Base-by-base conservation (phyloP, 2,329 filamentous ascomycete genomes). In the Beauveria sp. region DNA sequence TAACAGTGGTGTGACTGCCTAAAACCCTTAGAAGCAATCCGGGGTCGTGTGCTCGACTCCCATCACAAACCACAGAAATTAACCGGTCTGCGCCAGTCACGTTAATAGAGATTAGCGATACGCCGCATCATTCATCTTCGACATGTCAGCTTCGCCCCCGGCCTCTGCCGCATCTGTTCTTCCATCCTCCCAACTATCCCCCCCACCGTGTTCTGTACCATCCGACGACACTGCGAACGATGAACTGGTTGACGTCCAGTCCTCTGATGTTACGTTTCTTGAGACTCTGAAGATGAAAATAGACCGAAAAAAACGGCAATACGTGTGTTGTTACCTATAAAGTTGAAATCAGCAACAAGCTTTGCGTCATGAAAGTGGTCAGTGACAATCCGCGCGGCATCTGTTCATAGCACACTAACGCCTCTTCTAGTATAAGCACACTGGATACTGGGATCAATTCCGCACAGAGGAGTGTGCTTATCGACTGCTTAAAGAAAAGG, bases 201-300 rank as follows among this genome's bases (percentile, higher is more conserved):
- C 31, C 22, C 50, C 28, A 24, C 9, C 28, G 3, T 16, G 10
- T 6, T 22, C 31, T 38, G 26, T 52, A 22, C 50, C 50, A 3
- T 40, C 12, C 14, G 10, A 14, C 46, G 12, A 26, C 46, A 7
- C 24, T 18, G 24, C 26, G 14, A 26, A 52, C 28, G 46, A 49
- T 49, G 12, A 49, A 49, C 22, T 49, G 22, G 12, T 72, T 75
- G 57, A 24, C 58, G 10, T 60, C n/a, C 26, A 40, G 22, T 43
- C 42, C 45, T 43, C 49, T 14, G 52, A 43, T 3, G 52, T 54
- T 20, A 22, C 10, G 38, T 54, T 28, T 54, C 20, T 43, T 12
- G 52, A 43, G 20, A 54, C 14, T 18, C 52, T 54, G 5, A 43
- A 43, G 38, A 38, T 18, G 1, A 52, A 52, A 22, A 40, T 14